phyloP scores from a whole-genome alignment of 768 basidiomycete species.

The Infundibulicybe gibba region DNA sequence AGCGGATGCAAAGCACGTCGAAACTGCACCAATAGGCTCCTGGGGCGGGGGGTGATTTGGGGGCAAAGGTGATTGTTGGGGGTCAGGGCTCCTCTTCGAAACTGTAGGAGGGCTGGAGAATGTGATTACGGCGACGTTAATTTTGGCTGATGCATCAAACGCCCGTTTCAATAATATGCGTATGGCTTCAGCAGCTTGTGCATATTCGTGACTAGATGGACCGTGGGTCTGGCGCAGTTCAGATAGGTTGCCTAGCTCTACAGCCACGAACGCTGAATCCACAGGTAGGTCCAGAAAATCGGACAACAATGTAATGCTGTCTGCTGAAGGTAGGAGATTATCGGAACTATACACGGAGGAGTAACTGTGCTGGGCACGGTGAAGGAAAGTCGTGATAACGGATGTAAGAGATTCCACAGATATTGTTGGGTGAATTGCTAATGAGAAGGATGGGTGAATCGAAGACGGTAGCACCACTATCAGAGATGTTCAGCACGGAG shows the following conservation, averaged over 20 bases:
- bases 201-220: constrained; percentile 51
- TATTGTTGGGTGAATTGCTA: constrained; percentile 22
- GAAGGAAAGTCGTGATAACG: constrained; percentile 54
- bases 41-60: constrained; percentile 36
- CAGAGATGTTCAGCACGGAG: constrained; percentile 6
- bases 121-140: constrained; percentile 53
- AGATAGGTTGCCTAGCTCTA: constrained; percentile 52
- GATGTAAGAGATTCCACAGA: constrained; percentile 40
- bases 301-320: constrained; percentile 33
- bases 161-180: constrained; percentile 43
- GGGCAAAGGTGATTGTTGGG: constrained; percentile 46
- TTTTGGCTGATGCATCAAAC: constrained; percentile 27
- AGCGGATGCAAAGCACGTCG: constrained; percentile 56
- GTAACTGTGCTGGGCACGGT: constrained; percentile 57
- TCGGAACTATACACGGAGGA: constrained; percentile 43
- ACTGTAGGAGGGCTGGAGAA: constrained; percentile 29
- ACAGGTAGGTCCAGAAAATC: constrained; percentile 53
- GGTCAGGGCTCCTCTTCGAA: constrained; percentile 34
- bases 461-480: constrained; percentile 52
- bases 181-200: constrained; percentile 37
- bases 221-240: constrained; percentile 47
- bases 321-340: constrained; percentile 21
- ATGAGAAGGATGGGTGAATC: constrained; percentile 44
- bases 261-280: constrained; percentile 53
- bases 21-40: constrained; percentile 53